Evolutionary conservation across 1,139 yeast species (phyloP).

Genomic region (Zygoascus hellenicus): DNA sequence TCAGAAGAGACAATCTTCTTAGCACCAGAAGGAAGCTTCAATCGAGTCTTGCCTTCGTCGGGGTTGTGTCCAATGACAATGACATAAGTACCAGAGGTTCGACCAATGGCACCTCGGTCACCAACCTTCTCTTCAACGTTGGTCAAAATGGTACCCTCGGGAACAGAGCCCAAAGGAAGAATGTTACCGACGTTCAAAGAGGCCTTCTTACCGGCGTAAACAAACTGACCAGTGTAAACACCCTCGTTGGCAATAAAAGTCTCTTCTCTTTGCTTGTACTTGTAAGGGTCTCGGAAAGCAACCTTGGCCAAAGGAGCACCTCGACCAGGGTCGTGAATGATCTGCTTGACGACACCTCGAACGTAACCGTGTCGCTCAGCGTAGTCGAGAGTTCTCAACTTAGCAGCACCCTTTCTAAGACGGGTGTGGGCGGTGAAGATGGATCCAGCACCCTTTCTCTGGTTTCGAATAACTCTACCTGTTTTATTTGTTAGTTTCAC

Average conservation of each 20-base stretch:
- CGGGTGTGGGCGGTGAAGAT: conserved; percentile 99
- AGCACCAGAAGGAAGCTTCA: conserved; percentile 98
- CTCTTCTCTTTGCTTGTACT: conserved; percentile 96
- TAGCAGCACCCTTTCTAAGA: conserved; percentile 99
- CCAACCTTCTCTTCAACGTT: conserved; percentile 99
- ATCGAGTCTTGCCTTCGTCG: conserved; percentile 98
- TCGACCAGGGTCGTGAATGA: conserved; percentile 99
- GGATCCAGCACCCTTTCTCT: conserved; percentile 99
- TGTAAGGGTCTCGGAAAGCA: conserved; percentile 99
- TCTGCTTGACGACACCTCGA: conserved; percentile 98
- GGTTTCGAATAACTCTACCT: conserved; percentile 99
- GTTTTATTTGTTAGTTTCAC: conserved; percentile 21
- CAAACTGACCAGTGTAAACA: conserved; percentile 98
- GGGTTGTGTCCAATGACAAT: conserved; percentile 99
- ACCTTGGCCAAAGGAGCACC: conserved; percentile 99
- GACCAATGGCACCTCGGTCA: conserved; percentile 99
- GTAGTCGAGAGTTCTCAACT: conserved; percentile 97
- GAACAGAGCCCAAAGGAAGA: conserved; percentile 93
- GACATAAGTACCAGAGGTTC: conserved; percentile 99
- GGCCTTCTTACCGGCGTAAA: conserved; percentile 99
- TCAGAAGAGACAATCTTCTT: conserved; percentile 92
- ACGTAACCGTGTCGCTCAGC: conserved; percentile 99
- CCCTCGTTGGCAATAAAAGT: conserved; percentile 99
- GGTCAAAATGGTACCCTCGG: conserved; percentile 99
- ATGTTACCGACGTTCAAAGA: conserved; percentile 96